These are phyloP conservation scores for Waltergamsia citrina DNA, from an alignment of 2,329 filamentous ascomycete genomes.

Conservation along the genomic window DNA sequence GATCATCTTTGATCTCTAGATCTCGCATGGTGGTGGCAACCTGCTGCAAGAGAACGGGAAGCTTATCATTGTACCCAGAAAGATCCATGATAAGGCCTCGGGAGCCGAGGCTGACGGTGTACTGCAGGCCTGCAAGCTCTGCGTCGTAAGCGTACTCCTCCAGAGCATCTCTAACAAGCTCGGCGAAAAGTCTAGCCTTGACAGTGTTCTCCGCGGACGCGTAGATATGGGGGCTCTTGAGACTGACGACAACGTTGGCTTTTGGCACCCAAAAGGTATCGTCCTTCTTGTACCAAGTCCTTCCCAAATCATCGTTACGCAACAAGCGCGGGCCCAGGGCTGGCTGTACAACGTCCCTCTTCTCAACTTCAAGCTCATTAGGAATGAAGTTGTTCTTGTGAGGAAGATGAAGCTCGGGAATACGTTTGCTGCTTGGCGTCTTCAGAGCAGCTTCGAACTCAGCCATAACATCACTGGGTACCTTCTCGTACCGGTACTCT, in stretches of 20 bases:
- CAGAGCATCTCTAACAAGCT: conserved; percentile 79
- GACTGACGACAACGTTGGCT: conserved; percentile 73
- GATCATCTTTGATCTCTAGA: conserved; percentile 72
- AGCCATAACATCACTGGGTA: conserved; percentile 64
- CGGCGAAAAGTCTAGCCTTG: conserved; percentile 71
- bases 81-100: conserved; percentile 71
- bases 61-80: conserved; percentile 93
- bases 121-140: conserved; percentile 81
- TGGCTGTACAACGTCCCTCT: conserved; percentile 76
- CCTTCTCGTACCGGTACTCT: conserved; percentile 76
- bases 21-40: conserved; percentile 78
- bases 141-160: conserved; percentile 95
- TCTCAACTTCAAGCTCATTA: conserved; percentile 85
- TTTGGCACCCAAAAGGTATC: conserved; percentile 98
- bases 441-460: conserved; percentile 55
- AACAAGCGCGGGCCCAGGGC: conserved; percentile 69
- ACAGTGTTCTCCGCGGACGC: conserved; percentile 70
- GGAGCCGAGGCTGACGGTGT: conserved; percentile 63
- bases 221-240: conserved; percentile 71
- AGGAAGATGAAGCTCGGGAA: conserved; percentile 71
- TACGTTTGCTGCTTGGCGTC: conserved; percentile 46
- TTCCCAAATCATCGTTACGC: conserved; percentile 69
- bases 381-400: conserved; percentile 96
- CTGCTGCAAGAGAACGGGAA: conserved; percentile 82
- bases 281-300: conserved; percentile 97